These are phyloP conservation scores for Ceriops decandra DNA, from an alignment of 345 rosid genomes.

Conservation along the genomic window DNA sequence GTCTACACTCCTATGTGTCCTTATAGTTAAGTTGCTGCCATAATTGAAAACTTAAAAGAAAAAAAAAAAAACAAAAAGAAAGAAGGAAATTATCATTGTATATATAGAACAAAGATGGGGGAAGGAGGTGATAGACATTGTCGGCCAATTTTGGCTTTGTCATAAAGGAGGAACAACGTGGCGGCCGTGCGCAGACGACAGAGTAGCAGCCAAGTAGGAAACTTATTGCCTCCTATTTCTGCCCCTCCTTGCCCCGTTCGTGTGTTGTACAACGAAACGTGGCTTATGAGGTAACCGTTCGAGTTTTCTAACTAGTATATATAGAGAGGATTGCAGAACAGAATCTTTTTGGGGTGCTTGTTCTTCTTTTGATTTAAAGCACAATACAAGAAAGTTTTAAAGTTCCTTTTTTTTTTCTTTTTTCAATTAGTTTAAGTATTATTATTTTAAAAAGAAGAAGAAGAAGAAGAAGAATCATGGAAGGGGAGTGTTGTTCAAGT, in stretches of 20 bases:
- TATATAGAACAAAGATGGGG: background rate
- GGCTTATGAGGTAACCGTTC: background rate
- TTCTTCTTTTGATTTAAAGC: background rate
- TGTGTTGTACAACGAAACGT: background rate
- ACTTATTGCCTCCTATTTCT: background rate
- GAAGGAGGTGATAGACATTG: conserved; percentile 40
- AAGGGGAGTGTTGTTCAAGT: conserved; percentile 7
- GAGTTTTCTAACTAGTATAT: background rate
- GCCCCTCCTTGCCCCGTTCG: too few species aligned
- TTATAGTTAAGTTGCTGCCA: too few species aligned
- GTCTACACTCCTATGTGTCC: too few species aligned
- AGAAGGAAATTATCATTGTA: too few species aligned
- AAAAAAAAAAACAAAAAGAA: background rate
- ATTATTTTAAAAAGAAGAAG: background rate
- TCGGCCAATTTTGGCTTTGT: conserved; percentile 58
- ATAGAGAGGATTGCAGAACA: background rate
- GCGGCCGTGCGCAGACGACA: conserved; percentile 55
- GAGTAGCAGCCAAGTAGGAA: conserved; percentile 51
- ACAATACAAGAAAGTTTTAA: background rate
- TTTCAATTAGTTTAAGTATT: background rate
- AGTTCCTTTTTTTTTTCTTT: background rate
- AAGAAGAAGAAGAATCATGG: conserved; percentile 12
- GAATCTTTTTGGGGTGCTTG: background rate
- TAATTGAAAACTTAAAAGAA: too few species aligned
- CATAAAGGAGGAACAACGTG: conserved; percentile 53